A percentile compares a stretch with the other conserved stretches of the same genome.
Conservation (phyloP, 176 grass and related monocot species). For the Oryza longistaminata region DNA sequence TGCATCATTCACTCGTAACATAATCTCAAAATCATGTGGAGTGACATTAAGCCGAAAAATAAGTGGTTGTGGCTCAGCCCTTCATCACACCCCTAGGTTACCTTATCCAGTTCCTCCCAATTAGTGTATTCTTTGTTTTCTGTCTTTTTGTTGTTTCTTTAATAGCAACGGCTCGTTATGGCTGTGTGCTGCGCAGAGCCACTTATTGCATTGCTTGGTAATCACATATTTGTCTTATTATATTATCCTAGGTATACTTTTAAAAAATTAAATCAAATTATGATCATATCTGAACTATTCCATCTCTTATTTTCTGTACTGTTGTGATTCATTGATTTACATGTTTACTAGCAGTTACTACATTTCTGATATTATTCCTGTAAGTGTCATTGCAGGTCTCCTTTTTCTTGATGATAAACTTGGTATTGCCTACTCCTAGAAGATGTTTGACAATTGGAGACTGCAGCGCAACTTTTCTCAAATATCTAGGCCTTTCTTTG, state of each 20-base stretch:
- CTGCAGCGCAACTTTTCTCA: neutral
- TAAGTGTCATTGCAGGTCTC: neutral
- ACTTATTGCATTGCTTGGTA: conserved; percentile 44
- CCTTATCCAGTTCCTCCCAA: conserved; percentile 49
- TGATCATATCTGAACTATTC: neutral
- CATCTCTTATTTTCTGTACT: neutral
- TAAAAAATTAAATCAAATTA: neutral
- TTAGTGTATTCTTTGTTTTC: conserved; percentile 34
- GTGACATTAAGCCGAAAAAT: conserved; percentile 44
- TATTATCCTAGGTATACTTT: conserved; percentile 27
- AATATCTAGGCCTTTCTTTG: conserved; percentile 1
- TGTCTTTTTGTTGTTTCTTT: conserved; percentile 43
- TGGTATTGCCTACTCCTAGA: conserved; percentile 21
- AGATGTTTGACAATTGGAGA: neutral
- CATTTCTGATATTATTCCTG: neutral
- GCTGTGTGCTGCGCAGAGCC: conserved; percentile 42
- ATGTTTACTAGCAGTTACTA: neutral
- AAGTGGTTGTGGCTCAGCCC: conserved; percentile 46
- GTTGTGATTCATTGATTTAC: neutral
- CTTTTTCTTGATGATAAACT: conserved; percentile 13
- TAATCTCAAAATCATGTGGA: conserved; percentile 48
- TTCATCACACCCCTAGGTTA: conserved; percentile 41
- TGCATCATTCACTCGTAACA: conserved; percentile 26
- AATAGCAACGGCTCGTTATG: conserved; percentile 20
- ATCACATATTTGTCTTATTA: conserved; percentile 34